These are phyloP conservation scores for Meyerozyma sp. DNA, from an alignment of 1,139 yeast species.

Conservation along the genomic window DNA sequence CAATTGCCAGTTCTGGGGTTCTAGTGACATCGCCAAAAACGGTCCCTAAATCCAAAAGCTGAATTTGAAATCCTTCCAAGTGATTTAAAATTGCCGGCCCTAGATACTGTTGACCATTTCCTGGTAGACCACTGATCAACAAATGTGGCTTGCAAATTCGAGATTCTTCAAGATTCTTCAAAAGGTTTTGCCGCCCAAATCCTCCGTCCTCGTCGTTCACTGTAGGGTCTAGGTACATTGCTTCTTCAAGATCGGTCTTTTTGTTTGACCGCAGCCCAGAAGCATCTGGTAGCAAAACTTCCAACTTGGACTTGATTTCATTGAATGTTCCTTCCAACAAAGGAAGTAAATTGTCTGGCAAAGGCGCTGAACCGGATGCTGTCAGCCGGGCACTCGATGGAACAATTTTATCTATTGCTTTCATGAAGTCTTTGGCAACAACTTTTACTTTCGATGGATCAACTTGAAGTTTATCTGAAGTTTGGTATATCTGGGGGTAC, in stretches of 20 bases:
- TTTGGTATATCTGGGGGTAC: slow-evolving; percentile 87
- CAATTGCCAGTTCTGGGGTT: slow-evolving; percentile 79
- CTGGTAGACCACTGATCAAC: slow-evolving; percentile 66
- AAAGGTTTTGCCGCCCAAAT: slow-evolving; percentile 59
- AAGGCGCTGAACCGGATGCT: slow-evolving; percentile 66
- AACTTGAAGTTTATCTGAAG: slow-evolving; percentile 68
- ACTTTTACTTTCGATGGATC: slow-evolving; percentile 71
- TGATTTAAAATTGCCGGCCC: slow-evolving; percentile 78
- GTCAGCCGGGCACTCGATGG: slow-evolving; percentile 92
- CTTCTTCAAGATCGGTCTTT: slow-evolving; percentile 61
- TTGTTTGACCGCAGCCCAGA: slow-evolving; percentile 27
- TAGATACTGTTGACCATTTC: slow-evolving; percentile 85
- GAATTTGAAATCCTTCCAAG: slow-evolving; percentile 88
- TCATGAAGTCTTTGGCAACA: slow-evolving; percentile 80
- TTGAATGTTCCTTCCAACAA: slow-evolving; percentile 48
- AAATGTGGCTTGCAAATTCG: slow-evolving; percentile 81
- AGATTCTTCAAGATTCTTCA: slow-evolving; percentile 54
- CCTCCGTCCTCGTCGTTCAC: slow-evolving; percentile 59
- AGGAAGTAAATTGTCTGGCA: slow-evolving; percentile 70
- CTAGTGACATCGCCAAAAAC: slow-evolving; percentile 76
- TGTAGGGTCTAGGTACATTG: slow-evolving; percentile 58
- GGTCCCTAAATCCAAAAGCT: slow-evolving; percentile 75
- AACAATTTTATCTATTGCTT: slow-evolving; percentile 78
- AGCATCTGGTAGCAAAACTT: slow-evolving; percentile 58
- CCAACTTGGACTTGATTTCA: slow-evolving; percentile 44